Percentiles rank a stretch among this genome's conserved stretches.
Evolutionary conservation across 352 stramenopile genomes (phyloP).

Genomic region (Pythium monospermum): DNA sequence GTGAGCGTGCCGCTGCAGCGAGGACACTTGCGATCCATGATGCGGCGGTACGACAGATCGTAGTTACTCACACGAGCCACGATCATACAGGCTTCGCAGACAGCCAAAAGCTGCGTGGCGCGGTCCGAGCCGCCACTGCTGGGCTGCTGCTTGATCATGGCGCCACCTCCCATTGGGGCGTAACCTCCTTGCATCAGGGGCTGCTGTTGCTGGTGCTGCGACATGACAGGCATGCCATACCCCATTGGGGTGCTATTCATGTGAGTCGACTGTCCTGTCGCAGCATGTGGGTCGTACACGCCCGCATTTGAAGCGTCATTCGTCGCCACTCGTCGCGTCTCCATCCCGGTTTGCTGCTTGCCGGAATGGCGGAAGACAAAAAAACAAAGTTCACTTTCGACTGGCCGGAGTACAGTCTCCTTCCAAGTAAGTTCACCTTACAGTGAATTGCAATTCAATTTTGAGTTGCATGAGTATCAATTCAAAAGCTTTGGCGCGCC

Average conservation of each 20-base stretch:
- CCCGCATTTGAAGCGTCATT: background rate
- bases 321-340: constrained; percentile 9
- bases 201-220: constrained; percentile 12
- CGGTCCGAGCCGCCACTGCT: constrained; percentile 24
- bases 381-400: too few relatives aligned
- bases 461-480: background rate
- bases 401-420: background rate
- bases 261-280: background rate
- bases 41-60: constrained; percentile 79
- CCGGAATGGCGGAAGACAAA: background rate
- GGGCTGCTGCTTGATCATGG: constrained; percentile 14
- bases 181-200: constrained; percentile 14
- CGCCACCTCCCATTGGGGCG: constrained; percentile 8
- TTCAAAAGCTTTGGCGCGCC: constrained; percentile 10
- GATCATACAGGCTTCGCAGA: constrained; percentile 70
- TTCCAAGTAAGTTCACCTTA: background rate
- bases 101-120: constrained; percentile 57
- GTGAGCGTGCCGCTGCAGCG: constrained; percentile 53
- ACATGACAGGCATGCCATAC: constrained; percentile 20
- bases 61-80: constrained; percentile 59
- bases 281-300: background rate
- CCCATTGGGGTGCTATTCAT: constrained; percentile 10
- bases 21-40: constrained; percentile 75
- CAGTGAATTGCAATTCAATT: constrained; percentile 1
- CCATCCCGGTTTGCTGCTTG: constrained; percentile 2